phyloP scores from a whole-genome alignment of 257 asterid genomes.

The Scutellaria minor region DNA sequence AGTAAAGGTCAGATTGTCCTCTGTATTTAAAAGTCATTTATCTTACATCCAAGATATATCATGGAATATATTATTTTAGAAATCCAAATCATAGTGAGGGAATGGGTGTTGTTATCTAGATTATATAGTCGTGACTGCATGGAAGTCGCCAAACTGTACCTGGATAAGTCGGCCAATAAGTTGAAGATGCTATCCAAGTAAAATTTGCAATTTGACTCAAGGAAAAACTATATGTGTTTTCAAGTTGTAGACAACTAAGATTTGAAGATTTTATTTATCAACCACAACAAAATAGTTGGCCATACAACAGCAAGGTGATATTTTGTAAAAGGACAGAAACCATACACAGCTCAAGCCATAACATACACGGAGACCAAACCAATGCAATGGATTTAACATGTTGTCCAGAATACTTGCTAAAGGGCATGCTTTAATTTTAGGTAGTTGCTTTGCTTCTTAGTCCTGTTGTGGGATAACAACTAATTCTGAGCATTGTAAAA shows the following conservation, averaged over 20 bases:
- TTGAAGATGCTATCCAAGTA: constrained; percentile 24
- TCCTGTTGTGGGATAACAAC: background rate
- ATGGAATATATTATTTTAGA: background rate
- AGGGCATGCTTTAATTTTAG: background rate
- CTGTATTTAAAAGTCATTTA: background rate
- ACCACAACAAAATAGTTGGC: background rate
- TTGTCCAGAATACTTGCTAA: background rate
- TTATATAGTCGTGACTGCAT: background rate
- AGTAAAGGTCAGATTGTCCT: constrained; percentile 11
- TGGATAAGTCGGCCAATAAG: constrained; percentile 8
- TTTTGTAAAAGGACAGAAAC: background rate
- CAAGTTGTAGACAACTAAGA: background rate
- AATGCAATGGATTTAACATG: background rate
- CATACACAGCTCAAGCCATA: background rate
- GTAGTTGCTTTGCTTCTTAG: background rate
- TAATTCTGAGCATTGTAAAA: constrained; percentile 2
- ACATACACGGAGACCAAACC: background rate
- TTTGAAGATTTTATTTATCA: no score
- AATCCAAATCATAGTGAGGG: background rate
- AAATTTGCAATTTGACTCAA: background rate
- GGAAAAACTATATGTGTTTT: background rate
- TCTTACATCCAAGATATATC: no score
- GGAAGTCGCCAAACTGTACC: background rate
- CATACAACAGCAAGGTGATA: constrained; percentile 3
- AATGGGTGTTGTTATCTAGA: background rate